Conservation (phyloP, 768 basidiomycete species). For the Tephrocybe rancida region DNA sequence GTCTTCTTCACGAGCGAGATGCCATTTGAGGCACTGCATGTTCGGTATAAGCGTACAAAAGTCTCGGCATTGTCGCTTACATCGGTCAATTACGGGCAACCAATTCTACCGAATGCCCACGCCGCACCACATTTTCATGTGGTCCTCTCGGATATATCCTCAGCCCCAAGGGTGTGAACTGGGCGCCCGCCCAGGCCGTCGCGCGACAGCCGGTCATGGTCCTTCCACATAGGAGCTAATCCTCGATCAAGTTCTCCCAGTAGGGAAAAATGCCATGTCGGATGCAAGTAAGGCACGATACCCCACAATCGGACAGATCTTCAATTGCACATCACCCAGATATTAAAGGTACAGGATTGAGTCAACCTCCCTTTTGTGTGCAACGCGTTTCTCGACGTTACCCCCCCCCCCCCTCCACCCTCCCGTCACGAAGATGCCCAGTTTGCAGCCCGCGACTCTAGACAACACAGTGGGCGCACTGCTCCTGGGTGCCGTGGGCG, state of each 20-base stretch:
- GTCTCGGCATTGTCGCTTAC: not conserved
- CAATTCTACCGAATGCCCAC: not conserved
- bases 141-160: not conserved
- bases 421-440: slow-evolving; percentile 17
- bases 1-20: not conserved
- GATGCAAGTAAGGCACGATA: slow-evolving; percentile 7
- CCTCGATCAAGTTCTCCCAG: not conserved
- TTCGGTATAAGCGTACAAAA: not conserved
- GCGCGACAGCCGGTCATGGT: not conserved
- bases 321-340: not conserved
- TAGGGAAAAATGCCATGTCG: not conserved
- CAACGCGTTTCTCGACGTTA: not conserved
- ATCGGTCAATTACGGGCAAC: not conserved
- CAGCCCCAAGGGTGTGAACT: not conserved
- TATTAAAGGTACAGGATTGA: slow-evolving; percentile 5
- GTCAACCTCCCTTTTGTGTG: slow-evolving; percentile 4
- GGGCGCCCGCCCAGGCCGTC: not conserved
- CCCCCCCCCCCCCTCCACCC: not conserved
- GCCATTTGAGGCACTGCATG: not conserved
- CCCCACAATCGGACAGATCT: slow-evolving; percentile 4
- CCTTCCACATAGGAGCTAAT: not conserved
- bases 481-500: slow-evolving; percentile 34
- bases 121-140: not conserved
- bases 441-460: slow-evolving; percentile 31
- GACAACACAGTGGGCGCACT: slow-evolving; percentile 43